A percentile compares a stretch with the other conserved stretches of the same genome.
Evolutionary conservation across 441 rosid species (phyloP).

Genomic region (Mallotus repandus): DNA sequence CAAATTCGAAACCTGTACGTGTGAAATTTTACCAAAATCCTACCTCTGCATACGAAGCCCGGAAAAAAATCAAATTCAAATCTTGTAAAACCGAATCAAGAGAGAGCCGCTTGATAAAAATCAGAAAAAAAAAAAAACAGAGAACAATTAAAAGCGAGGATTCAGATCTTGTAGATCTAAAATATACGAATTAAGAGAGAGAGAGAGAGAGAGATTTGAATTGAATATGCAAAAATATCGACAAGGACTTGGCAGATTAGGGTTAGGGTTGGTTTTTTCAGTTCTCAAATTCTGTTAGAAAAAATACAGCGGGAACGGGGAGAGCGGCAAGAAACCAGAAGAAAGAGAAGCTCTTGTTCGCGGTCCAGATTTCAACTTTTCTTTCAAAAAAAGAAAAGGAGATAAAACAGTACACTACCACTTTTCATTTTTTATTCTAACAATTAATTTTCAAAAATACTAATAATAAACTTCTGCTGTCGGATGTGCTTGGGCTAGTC

Average conservation of each 20-base stretch:
- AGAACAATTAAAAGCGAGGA: too few species aligned
- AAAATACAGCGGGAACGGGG: slow-evolving; percentile 54
- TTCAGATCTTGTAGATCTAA: slow-evolving; percentile 36
- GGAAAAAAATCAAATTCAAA: slow-evolving; percentile 21
- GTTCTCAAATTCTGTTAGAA: slow-evolving; percentile 15
- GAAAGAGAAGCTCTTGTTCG: slow-evolving; percentile 42
- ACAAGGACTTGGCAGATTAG: slow-evolving; percentile 16
- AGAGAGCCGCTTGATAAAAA: slow-evolving; percentile 11
- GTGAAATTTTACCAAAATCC: background rate
- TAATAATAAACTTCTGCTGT: too few species aligned
- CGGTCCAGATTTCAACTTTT: slow-evolving; percentile 58
- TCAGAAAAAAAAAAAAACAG: too few species aligned
- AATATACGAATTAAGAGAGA: background rate
- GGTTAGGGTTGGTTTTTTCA: slow-evolving; percentile 52
- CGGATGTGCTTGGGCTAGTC: too few species aligned
- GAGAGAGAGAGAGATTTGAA: background rate
- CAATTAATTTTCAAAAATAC: too few species aligned
- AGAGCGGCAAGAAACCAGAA: slow-evolving; percentile 73
- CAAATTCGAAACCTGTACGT: slow-evolving; percentile 5
- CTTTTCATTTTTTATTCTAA: too few species aligned
- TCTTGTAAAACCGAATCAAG: slow-evolving; percentile 7
- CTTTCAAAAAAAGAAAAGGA: slow-evolving; percentile 13
- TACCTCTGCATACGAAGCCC: slow-evolving; percentile 13
- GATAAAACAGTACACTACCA: background rate
- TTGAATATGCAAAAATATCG: slow-evolving; percentile 3